Conservation (phyloP, 768 basidiomycete species). For the Solioccasus polychromus region DNA sequence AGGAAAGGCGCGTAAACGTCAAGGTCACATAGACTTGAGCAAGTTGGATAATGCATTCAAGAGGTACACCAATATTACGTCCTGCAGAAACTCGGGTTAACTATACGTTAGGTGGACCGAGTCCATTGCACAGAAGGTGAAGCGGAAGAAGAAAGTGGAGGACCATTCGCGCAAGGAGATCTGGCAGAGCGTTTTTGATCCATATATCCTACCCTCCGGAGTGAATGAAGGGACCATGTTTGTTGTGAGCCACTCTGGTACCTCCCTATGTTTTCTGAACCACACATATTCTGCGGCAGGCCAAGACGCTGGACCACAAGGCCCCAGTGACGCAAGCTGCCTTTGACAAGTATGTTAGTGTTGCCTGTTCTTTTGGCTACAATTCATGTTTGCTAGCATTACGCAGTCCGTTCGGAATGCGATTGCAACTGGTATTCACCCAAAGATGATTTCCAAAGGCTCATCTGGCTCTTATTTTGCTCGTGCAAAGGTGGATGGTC, state of each 20-base stretch:
- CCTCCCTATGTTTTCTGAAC: slow-evolving; percentile 1
- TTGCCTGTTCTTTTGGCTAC: neutral
- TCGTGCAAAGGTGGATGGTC: slow-evolving; percentile 73
- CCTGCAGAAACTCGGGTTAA: slow-evolving; percentile 1
- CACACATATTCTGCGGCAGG: slow-evolving; percentile 33
- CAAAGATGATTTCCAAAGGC: slow-evolving; percentile 88
- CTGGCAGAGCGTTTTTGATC: slow-evolving; percentile 79
- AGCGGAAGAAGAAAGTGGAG: slow-evolving; percentile 69
- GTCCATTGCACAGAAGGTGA: slow-evolving; percentile 82
- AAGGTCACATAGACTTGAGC: slow-evolving; percentile 73
- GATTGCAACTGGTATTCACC: slow-evolving; percentile 76
- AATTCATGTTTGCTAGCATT: slow-evolving; percentile 38
- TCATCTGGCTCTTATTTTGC: slow-evolving; percentile 92
- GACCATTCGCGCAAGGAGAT: slow-evolving; percentile 69
- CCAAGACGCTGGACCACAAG: slow-evolving; percentile 81
- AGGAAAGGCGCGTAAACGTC: slow-evolving; percentile 30
- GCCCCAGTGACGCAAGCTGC: slow-evolving; percentile 70
- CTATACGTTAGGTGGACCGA: slow-evolving; percentile 66
- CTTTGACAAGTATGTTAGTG: slow-evolving; percentile 59
- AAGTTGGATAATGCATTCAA: slow-evolving; percentile 85
- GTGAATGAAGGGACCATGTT: slow-evolving; percentile 24
- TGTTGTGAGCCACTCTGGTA: slow-evolving; percentile 14
- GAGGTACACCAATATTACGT: slow-evolving; percentile 40
- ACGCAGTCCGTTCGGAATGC: slow-evolving; percentile 65
- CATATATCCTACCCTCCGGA: slow-evolving; percentile 40